These are phyloP conservation scores for Botrytis pseudocinerea DNA, from an alignment of 2,329 filamentous ascomycete species.

Conservation along the genomic window DNA sequence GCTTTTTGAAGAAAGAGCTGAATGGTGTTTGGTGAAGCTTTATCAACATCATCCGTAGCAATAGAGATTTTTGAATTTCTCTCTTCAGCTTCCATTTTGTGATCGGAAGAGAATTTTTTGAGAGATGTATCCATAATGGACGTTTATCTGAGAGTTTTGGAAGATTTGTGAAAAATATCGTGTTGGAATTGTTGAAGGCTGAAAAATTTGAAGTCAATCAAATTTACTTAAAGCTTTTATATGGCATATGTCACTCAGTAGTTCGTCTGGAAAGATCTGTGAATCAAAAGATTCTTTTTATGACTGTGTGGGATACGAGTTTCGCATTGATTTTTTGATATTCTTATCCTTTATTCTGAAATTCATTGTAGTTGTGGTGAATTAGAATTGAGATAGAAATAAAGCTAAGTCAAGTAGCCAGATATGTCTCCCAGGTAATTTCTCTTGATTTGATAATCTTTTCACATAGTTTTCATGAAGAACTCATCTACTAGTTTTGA, in stretches of 20 bases:
- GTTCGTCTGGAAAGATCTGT: not conserved
- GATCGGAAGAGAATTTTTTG: not conserved
- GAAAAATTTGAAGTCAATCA: too few species aligned
- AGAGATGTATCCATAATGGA: not conserved
- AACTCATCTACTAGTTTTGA: not conserved
- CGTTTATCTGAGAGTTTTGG: not conserved
- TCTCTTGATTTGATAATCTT: not conserved
- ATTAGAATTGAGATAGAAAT: not conserved
- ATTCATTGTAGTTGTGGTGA: not conserved
- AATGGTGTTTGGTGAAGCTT: not conserved
- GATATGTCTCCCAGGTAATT: not conserved
- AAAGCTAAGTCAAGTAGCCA: not conserved
- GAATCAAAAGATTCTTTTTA: not conserved
- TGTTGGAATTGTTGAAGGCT: not conserved
- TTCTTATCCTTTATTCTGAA: not conserved
- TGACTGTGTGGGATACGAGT: not conserved
- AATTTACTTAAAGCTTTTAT: not conserved
- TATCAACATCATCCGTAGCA: not conserved
- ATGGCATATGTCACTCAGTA: not conserved
- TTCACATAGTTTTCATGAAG: not conserved
- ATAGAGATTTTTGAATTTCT: too few species aligned
- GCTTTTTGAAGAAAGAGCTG: not conserved
- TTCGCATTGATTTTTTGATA: not conserved
- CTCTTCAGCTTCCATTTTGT: not conserved
- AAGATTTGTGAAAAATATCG: not conserved